Percentiles rank a stretch among this genome's conserved stretches.
phyloP scores from a whole-genome alignment of 2,329 filamentous ascomycete genomes.

The Elsinoe fawcettii region DNA sequence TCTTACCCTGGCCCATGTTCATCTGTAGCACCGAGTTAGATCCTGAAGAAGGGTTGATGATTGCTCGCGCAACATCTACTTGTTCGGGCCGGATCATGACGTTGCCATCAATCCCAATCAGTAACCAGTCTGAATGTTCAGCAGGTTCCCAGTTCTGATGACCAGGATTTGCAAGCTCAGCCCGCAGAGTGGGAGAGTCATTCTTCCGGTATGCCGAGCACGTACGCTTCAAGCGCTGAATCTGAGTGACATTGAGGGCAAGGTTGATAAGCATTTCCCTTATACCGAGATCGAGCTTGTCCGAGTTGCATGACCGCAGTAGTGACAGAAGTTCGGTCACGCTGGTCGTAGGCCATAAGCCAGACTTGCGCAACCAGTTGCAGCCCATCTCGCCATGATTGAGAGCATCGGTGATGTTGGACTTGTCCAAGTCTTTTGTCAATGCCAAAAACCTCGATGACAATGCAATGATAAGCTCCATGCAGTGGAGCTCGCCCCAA shows the following conservation, averaged over 20 bases:
- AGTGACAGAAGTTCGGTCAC: neutral
- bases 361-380: neutral
- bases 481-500: constrained; percentile 52
- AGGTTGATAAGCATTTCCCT: neutral
- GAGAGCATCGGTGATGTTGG: neutral
- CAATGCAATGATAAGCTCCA: constrained; percentile 51
- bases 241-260: neutral
- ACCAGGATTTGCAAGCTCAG: constrained; percentile 41
- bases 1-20: constrained; percentile 67
- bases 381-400: neutral
- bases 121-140: constrained; percentile 50
- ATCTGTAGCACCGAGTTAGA: constrained; percentile 50
- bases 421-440: neutral
- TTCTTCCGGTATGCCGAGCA: neutral
- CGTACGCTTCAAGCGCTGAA: constrained; percentile 14
- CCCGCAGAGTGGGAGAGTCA: neutral
- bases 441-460: constrained; percentile 20
- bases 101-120: constrained; percentile 57
- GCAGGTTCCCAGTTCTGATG: constrained; percentile 49
- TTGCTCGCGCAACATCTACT: constrained; percentile 48
- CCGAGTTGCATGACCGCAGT: neutral
- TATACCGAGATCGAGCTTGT: neutral
- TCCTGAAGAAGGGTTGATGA: constrained; percentile 36
- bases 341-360: constrained; percentile 9
- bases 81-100: constrained; percentile 56